A percentile compares a stretch with the other conserved stretches of the same genome.
Evolutionary conservation across 2,329 filamentous ascomycete species (phyloP).

Genomic region (Volutella citrinella): DNA sequence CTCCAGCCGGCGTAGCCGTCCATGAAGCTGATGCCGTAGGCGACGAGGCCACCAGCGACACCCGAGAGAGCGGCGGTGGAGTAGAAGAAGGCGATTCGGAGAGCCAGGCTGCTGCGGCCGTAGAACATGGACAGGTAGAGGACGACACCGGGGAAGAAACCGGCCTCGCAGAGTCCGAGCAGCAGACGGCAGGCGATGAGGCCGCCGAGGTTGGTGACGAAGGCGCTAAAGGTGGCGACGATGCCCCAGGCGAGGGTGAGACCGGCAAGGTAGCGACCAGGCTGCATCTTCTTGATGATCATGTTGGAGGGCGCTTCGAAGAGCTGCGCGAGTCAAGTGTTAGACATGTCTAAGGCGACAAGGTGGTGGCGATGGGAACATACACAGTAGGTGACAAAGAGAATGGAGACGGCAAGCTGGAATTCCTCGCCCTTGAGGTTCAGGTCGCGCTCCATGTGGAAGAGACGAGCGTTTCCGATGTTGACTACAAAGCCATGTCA

Average conservation of each 20-base stretch:
- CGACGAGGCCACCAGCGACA: conserved; percentile 62
- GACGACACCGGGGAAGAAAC: conserved; percentile 49
- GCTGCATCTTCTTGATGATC: conserved; percentile 35
- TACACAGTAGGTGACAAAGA: conserved; percentile 41
- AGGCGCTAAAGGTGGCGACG: conserved; percentile 41
- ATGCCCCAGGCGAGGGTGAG: conserved; percentile 44
- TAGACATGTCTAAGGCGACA: accelerated
- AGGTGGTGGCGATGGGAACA: conserved; percentile 6
- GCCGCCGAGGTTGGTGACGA: conserved; percentile 42
- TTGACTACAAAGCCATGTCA: conserved; percentile 52
- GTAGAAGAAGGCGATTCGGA: conserved; percentile 63
- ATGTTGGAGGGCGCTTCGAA: conserved; percentile 40
- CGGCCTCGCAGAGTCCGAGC: conserved; percentile 40
- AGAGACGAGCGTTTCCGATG: conserved; percentile 62
- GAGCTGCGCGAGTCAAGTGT: conserved; percentile 17
- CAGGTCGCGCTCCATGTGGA: conserved; percentile 49
- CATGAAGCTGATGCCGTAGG: conserved; percentile 63
- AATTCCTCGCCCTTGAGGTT: conserved; percentile 54
- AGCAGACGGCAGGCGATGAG: conserved; percentile 41
- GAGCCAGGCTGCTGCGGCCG: conserved; percentile 56
- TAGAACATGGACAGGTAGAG: conserved; percentile 62
- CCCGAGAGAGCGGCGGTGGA: conserved; percentile 59
- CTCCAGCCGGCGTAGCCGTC: conserved; percentile 53
- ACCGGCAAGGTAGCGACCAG: conserved; percentile 47
- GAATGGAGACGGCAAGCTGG: conserved; percentile 48